Evolutionary conservation across 441 rosid genomes (phyloP), one percentile per base, ranked within the genome.

Genomic region (Gossypium trilobum): DNA sequence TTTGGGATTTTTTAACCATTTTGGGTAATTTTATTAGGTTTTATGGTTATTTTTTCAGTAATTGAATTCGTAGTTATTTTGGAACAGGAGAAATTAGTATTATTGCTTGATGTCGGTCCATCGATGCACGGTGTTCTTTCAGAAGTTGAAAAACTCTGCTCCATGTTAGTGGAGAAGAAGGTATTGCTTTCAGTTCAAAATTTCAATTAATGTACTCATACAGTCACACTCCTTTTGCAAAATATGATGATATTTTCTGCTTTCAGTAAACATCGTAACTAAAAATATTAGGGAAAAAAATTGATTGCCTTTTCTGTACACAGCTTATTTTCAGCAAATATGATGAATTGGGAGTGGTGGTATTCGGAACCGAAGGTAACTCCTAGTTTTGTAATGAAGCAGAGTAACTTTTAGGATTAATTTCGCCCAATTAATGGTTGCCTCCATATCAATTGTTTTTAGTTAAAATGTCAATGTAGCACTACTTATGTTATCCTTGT

Each of bases 301-400:
- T 44, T 62, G 51, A 66, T n/a, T 72, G 46, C n/a, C 19, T 59
- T 70, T 50, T 59, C 39, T 76, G 20, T 13, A 6, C 39, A 81
- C 91, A 94, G 99, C 84, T 94, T 81, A 82, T 90, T 78, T 87
- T 83, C 78, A 72, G 82, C 78, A 91, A 86, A 78, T 78, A 29
- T 71, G 95, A 94, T 78, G 99, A 94, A 81, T 95, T 90, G 82
- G 99, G 94, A 59, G 66, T 92, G 71, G 87, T 91, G 76, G 74
- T 85, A n/a, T 94, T 90, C 79, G 99, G 96, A 83, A 90, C 97
- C 77, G 75, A 82, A 83, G 99, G 97, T 94, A 79, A 29, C 64
- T 57, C 39, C 51, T 27, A 13, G 10, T 2, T 59, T 59, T 48
- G 16, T 63, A 7, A 46, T 46, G 56, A 44, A 22, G n/a, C 4